Conservation (phyloP, 139 green algal species). For the Mychonastes homosphaera region DNA sequence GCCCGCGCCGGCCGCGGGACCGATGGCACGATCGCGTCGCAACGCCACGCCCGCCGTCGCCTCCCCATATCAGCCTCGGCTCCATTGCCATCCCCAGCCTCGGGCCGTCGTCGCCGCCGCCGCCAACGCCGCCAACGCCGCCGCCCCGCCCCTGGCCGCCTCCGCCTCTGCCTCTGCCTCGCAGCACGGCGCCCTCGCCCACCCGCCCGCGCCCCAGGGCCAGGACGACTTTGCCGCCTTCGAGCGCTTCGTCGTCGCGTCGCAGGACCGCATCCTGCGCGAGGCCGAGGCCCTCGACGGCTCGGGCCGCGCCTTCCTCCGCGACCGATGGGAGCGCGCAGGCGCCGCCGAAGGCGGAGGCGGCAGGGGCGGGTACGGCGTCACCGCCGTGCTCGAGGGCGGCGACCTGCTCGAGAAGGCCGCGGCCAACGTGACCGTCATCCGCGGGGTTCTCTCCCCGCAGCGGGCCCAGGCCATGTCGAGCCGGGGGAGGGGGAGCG, state of each 20-base stretch:
- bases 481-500: slow-evolving; percentile 41
- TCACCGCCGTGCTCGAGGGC: slow-evolving; percentile 87
- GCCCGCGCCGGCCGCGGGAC: too few species aligned
- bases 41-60: too few species aligned
- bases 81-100: too few species aligned
- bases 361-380: slow-evolving; percentile 57
- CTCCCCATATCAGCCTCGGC: too few species aligned
- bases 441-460: slow-evolving; percentile 56
- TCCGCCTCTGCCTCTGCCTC: too few species aligned
- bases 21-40: too few species aligned
- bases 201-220: too few species aligned
- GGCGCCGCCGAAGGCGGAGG: too few species aligned
- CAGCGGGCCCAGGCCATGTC: slow-evolving; percentile 59
- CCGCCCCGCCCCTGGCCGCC: too few species aligned
- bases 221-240: slow-evolving; percentile 21
- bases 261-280: slow-evolving; percentile 36
- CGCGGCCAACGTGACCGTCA: slow-evolving; percentile 66
- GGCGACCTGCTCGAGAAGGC: slow-evolving; percentile 87
- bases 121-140: too few species aligned
- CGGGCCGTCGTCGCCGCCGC: too few species aligned
- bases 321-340: slow-evolving; percentile 49
- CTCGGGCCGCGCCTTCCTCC: slow-evolving; percentile 36
- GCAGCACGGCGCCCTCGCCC: too few species aligned
- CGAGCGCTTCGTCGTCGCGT: slow-evolving; percentile 32
- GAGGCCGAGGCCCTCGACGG: slow-evolving; percentile 44